Evolutionary conservation across 257 asterid genomes (phyloP).

Genomic region (Solanum clarkiae): DNA sequence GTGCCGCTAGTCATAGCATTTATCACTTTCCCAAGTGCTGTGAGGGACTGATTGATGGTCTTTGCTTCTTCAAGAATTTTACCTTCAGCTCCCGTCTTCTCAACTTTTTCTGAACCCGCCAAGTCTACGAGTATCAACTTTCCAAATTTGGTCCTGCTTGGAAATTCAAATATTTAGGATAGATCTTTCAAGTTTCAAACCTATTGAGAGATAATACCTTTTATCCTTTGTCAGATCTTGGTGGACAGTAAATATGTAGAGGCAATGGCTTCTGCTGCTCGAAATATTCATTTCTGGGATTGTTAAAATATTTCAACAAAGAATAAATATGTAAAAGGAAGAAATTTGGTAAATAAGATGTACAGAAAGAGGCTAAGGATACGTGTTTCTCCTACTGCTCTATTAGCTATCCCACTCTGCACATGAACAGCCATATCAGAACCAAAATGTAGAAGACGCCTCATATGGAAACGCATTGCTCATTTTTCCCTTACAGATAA

Average conservation of each 20-base stretch:
- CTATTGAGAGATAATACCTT: constrained; percentile 24
- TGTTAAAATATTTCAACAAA: constrained; percentile 15
- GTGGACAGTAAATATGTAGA: constrained; percentile 46
- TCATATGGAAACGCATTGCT: neutral
- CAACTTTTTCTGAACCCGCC: constrained; percentile 92
- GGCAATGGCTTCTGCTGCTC: constrained; percentile 87
- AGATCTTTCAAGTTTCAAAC: neutral
- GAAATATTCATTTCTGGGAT: constrained; percentile 63
- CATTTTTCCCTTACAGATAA: constrained; percentile 48
- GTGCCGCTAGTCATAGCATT: constrained; percentile 55
- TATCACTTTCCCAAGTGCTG: constrained; percentile 84
- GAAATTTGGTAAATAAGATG: neutral
- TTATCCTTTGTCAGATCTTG: constrained; percentile 42
- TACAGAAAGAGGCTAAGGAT: constrained; percentile 19
- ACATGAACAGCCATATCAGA: constrained; percentile 2
- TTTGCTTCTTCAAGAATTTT: constrained; percentile 88
- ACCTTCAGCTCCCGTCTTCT: constrained; percentile 87
- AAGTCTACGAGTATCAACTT: constrained; percentile 79
- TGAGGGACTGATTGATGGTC: constrained; percentile 73
- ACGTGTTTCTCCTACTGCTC: constrained; percentile 92
- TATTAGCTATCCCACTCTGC: constrained; percentile 78
- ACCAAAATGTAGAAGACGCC: neutral
- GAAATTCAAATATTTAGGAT: neutral
- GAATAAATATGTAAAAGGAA: neutral
- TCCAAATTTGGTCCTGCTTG: constrained; percentile 36